Conservation (phyloP, 176 grass and related monocot genomes). For the Carex cristatella region DNA sequence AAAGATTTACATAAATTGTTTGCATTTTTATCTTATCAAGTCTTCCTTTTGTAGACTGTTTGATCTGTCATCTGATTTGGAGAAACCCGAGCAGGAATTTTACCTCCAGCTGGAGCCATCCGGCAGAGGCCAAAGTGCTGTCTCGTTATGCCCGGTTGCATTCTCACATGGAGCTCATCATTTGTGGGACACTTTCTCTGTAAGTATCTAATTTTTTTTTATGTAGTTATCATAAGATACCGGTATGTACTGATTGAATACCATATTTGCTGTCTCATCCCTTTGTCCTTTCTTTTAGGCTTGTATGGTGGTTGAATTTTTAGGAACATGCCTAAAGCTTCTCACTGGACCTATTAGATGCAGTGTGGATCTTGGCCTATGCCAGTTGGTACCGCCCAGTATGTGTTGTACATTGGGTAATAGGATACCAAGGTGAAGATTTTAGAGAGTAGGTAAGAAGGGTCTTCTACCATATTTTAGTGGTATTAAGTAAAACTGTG, state of each 20-base stretch:
- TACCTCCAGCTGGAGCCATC: conserved; percentile 75
- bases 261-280: background rate
- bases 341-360: background rate
- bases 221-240: background rate
- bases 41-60: conserved; percentile 60
- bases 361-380: background rate
- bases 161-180: conserved; percentile 82
- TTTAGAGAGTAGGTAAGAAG: background rate
- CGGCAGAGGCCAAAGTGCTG: conserved; percentile 68
- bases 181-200: conserved; percentile 95
- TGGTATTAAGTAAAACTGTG: background rate
- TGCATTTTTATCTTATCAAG: background rate
- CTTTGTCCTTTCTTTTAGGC: background rate
- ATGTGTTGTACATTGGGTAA: background rate
- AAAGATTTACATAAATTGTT: background rate
- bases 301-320: background rate
- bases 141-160: conserved; percentile 65
- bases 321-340: background rate
- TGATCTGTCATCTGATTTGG: conserved; percentile 78
- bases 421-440: background rate
- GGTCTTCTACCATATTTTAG: background rate
- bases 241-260: background rate
- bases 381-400: background rate
- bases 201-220: conserved; percentile 33
- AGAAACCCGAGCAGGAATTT: conserved; percentile 75